Conservation (phyloP, 352 stramenopile species). For the Phytophthora vignae region DNA sequence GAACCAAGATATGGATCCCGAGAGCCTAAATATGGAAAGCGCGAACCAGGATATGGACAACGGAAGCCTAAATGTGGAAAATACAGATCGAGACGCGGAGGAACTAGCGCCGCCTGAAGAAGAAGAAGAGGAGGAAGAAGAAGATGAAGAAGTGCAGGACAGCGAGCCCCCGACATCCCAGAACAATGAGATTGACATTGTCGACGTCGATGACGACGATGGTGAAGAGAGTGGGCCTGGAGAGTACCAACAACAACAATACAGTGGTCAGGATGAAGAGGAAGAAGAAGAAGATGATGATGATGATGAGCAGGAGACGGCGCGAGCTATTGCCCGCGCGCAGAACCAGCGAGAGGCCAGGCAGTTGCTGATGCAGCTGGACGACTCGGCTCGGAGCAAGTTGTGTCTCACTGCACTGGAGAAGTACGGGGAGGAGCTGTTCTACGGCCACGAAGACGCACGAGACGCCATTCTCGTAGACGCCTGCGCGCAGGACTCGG, state of each 20-base stretch:
- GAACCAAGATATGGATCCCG: constrained; percentile 14
- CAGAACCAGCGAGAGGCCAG: constrained; percentile 64
- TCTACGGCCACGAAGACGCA: constrained; percentile 63
- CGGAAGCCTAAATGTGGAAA: constrained; percentile 10
- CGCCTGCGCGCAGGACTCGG: constrained; percentile 62
- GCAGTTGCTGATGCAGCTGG: constrained; percentile 55
- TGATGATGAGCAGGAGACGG: constrained; percentile 41
- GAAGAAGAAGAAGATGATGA: constrained; percentile 53
- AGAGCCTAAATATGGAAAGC: constrained; percentile 15
- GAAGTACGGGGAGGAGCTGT: constrained; percentile 76
- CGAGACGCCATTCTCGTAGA: constrained; percentile 73
- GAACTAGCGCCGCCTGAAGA: constrained; percentile 29
- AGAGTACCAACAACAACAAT: constrained; percentile 22
- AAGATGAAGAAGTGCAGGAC: constrained; percentile 20
- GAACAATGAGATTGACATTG: constrained; percentile 52
- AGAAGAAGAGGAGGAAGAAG: constrained; percentile 7
- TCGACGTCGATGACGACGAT: constrained; percentile 47
- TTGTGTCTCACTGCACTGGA: constrained; percentile 66
- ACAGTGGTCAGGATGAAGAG: constrained; percentile 22
- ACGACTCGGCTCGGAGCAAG: constrained; percentile 63
- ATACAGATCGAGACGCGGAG: constrained; percentile 11
- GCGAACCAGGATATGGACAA: constrained; percentile 9
- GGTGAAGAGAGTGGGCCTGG: constrained; percentile 19
- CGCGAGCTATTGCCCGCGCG: constrained; percentile 40
- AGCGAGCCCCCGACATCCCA: constrained; percentile 30